Base-by-base conservation (phyloP, 129 eudicot genomes). In the Tagetes patula region DNA sequence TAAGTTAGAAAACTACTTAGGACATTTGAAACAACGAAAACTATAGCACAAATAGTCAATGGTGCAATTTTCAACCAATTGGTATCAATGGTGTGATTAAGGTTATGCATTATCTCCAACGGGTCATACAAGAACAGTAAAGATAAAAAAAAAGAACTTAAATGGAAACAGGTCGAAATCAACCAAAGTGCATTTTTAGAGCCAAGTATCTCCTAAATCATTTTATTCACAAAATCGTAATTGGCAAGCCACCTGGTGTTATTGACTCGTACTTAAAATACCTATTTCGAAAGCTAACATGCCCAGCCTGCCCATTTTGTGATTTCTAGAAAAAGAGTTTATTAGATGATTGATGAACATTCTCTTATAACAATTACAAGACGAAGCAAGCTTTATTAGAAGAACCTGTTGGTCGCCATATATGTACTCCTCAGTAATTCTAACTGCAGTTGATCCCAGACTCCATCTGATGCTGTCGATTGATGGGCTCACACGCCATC, bases 391-490 rank as follows among this genome's bases (percentile, higher is more conserved):
- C 13, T 53, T n/a, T 67, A 37, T 67, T 45, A 75, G 42, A 62
- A 12, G 60, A 73, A 92, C 98, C 96, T 95, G 99, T 75, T 87
- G 97, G 67, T 73, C 83, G 74, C 96, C 89, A 67, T 95, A 95
- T 60, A 95, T 95, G 85, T 95, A 95, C 81, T 95, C 99, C 87
- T 95, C 99, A 2, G 89, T 77, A 56, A 95, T 95, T 78, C 95
- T 87, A 80, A 95, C 97, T 20, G 94, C 88, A 74, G 99, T 88
- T 65, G 99, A 91, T 67, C 99, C 99, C 48, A 95, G 87, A 81
- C 91, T 89, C 99, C 99, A 95, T 81, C 97, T 90, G 76, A 95
- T 87, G 74, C 90, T 64, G 72, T 87, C 86, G 96, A 90, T 86
- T 20, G 99, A 86, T 45, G 91, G 90, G 77, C 91, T 88, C 12